Percentiles rank a stretch among this genome's conserved stretches.
phyloP scores from a whole-genome alignment of 2,329 filamentous ascomycete species.

The Alternaria incomplexa region DNA sequence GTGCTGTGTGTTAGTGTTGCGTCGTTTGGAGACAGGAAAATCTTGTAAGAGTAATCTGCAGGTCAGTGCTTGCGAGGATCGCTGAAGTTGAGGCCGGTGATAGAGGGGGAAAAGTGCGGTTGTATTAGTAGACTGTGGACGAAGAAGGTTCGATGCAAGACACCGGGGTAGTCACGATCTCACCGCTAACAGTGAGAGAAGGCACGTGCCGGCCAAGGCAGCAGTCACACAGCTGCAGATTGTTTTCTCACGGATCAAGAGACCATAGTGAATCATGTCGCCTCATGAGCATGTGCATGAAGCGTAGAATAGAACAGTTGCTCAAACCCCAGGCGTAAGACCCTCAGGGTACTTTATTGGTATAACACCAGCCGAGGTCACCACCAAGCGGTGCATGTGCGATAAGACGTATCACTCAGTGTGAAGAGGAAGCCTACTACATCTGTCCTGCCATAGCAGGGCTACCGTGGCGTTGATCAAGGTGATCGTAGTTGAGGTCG shows the following conservation, averaged over 20 bases:
- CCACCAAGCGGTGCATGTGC: background rate
- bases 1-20: background rate
- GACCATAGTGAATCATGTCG: background rate
- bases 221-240: background rate
- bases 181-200: background rate
- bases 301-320: background rate
- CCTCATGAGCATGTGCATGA: background rate
- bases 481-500: constrained; percentile 59
- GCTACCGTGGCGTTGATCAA: constrained; percentile 54
- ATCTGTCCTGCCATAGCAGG: constrained; percentile 41
- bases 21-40: background rate
- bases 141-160: background rate
- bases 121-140: background rate
- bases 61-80: background rate
- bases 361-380: background rate
- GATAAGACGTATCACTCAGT: background rate
- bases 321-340: background rate
- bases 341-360: background rate
- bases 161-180: background rate
- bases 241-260: background rate
- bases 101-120: background rate
- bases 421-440: constrained; percentile 10
- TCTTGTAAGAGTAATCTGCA: background rate
- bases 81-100: background rate
- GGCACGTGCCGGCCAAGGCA: background rate